Evolutionary conservation across 306 rosid genomes (phyloP), one percentile per base, ranked within the genome.

Genomic region (Rosa rugosa): DNA sequence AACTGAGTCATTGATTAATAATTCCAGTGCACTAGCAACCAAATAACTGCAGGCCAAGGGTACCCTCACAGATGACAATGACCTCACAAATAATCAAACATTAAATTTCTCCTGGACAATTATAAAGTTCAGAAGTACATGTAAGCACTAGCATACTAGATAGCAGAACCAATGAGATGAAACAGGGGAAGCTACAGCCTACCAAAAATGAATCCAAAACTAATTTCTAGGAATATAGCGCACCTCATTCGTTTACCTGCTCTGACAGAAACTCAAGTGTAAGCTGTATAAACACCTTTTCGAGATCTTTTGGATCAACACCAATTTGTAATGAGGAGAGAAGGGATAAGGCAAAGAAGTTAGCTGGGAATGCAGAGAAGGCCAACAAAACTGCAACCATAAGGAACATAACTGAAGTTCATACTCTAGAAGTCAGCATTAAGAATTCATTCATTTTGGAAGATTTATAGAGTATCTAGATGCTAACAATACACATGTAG

Each of bases 211-310:
- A 27, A 27, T 27, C 27, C 27, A 27, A 27, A 27, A 27, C 27
- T 27, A 27, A 27, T 1, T 27, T 27, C 27, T 27, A 27, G 27
- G 27, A 27, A 27, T 27, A 27, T 27, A 27, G 27, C 27, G 27
- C 27, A 27, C 27, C 27, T 27, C 27, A 27, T 27, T 27, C 27
- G 27, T 59, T 31, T 83, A 94, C 98, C 91, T 94, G 97, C 88
- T 94, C 91, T 67, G 97, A 76, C 72, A 89, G 79, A 87, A 94
- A 86, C 83, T 94, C 97, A 8, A 92, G 90, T 78, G 97, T 94
- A 74, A 92, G 92, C 83, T 94, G 95, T 83, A 86, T 76, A 80
- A 92, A 91, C 78, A 78, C 88, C 86, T 89, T 92, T 75, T 78
- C 75, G 11, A 84, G 53, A 77, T 92, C 88, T 45, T 89, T 87